phyloP scores from a whole-genome alignment of 169 alveolate species.

The Eimeria zaria region DNA sequence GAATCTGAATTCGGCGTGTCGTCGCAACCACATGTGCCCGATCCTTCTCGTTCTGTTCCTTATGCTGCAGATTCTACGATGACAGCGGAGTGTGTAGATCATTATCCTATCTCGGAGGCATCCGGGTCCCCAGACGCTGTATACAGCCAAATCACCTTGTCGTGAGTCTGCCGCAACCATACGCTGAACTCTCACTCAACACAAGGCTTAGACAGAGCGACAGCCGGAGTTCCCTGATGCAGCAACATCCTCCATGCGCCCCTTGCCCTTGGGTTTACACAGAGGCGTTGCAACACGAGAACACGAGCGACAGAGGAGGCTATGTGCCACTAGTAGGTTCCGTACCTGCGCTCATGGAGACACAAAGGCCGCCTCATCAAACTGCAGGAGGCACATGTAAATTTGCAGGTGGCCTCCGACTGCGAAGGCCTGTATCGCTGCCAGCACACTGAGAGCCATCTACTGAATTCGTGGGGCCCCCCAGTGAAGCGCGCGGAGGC shows the following conservation, averaged over 20 bases:
- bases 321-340: background rate
- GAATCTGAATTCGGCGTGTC: conserved; percentile 26
- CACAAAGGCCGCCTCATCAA: background rate
- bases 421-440: background rate
- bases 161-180: background rate
- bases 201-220: background rate
- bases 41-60: background rate
- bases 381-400: background rate
- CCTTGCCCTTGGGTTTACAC: background rate
- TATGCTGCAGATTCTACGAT: background rate
- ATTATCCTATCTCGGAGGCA: background rate
- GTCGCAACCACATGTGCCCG: conserved; percentile 22
- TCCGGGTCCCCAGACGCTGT: background rate
- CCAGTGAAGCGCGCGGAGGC: background rate
- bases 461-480: conserved; percentile 3
- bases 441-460: conserved; percentile 3
- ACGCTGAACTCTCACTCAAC: background rate
- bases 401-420: background rate
- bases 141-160: background rate
- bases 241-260: background rate
- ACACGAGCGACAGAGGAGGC: background rate
- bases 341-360: background rate
- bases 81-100: background rate
- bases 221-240: background rate
- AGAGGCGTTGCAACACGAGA: background rate